Evolutionary conservation across 768 basidiomycete species (phyloP).

Genomic region (Suillus paluster): DNA sequence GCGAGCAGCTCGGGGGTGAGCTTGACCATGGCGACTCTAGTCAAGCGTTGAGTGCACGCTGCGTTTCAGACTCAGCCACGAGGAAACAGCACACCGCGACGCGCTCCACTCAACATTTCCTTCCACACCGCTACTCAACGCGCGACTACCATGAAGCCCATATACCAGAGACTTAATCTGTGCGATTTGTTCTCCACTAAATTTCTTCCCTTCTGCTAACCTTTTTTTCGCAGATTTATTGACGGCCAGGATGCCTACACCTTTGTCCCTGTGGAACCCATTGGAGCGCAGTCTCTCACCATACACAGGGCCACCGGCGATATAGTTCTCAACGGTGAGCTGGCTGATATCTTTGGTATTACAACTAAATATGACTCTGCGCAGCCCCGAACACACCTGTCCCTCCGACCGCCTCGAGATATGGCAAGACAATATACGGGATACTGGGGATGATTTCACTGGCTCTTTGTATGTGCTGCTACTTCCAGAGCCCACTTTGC

Average conservation of each 20-base stretch:
- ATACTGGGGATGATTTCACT: slow-evolving; percentile 80
- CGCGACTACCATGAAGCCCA: slow-evolving; percentile 57
- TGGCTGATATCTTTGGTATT: slow-evolving; percentile 5
- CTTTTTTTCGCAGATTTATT: slow-evolving; percentile 51
- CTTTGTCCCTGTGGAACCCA: slow-evolving; percentile 69
- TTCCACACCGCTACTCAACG: slow-evolving; percentile 18
- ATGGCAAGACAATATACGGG: slow-evolving; percentile 70
- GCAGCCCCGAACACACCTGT: slow-evolving; percentile 58
- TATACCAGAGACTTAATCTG: slow-evolving; percentile 79
- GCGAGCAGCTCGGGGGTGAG: slow-evolving; percentile 92
- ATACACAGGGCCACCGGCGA: slow-evolving; percentile 78
- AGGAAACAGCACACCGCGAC: slow-evolving; percentile 19
- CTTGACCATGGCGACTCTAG: slow-evolving; percentile 63
- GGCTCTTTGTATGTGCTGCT: slow-evolving; percentile 60
- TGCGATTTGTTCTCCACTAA: slow-evolving; percentile 33
- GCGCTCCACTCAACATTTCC: slow-evolving; percentile 18
- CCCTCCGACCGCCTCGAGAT: slow-evolving; percentile 60
- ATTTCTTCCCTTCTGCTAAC: slow-evolving; percentile 16
- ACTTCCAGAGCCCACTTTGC: slow-evolving; percentile 1
- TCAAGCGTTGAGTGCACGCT: slow-evolving; percentile 13
- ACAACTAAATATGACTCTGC: slow-evolving; percentile 2
- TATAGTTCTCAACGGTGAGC: slow-evolving; percentile 69
- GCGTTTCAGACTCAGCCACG: slow-evolving; percentile 42
- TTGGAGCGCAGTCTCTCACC: slow-evolving; percentile 67
- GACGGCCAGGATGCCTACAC: slow-evolving; percentile 78